Percentiles rank a stretch among this genome's conserved stretches.
phyloP scores from a whole-genome alignment of 2,329 filamentous ascomycete species.

The Aspergillus pseudotamarii region DNA sequence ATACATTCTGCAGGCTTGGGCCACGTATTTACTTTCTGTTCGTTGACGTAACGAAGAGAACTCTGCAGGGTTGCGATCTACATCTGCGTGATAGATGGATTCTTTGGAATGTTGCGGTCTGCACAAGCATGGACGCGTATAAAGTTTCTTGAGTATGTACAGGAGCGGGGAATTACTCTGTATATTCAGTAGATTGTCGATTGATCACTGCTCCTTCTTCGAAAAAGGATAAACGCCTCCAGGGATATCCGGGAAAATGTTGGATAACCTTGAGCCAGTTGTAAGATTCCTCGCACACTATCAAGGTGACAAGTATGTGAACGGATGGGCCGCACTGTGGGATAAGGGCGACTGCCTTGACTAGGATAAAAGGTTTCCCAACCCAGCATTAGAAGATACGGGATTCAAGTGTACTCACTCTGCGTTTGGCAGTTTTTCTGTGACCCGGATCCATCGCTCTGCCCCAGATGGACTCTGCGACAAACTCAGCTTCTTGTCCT shows the following conservation, averaged over 20 bases:
- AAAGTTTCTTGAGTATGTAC: too few species aligned
- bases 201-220: too few species aligned
- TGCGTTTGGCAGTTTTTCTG: slow-evolving; percentile 5
- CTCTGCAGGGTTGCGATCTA: background rate
- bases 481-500: background rate
- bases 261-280: background rate
- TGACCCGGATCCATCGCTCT: background rate
- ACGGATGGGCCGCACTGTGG: background rate
- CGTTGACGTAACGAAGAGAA: background rate
- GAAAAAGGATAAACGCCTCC: too few species aligned
- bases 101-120: too few species aligned
- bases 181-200: too few species aligned
- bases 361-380: slow-evolving; percentile 1
- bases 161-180: too few species aligned
- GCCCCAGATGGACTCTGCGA: background rate
- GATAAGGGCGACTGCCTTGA: background rate
- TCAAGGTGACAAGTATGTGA: background rate
- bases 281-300: background rate
- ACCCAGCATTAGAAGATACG: background rate
- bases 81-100: background rate
- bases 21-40: background rate
- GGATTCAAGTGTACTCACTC: background rate
- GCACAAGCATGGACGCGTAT: too few species aligned
- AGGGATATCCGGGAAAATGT: background rate
- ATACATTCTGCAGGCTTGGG: too few species aligned